Conservation (phyloP, 139 green algal species). For the Picochlorum sp. region DNA sequence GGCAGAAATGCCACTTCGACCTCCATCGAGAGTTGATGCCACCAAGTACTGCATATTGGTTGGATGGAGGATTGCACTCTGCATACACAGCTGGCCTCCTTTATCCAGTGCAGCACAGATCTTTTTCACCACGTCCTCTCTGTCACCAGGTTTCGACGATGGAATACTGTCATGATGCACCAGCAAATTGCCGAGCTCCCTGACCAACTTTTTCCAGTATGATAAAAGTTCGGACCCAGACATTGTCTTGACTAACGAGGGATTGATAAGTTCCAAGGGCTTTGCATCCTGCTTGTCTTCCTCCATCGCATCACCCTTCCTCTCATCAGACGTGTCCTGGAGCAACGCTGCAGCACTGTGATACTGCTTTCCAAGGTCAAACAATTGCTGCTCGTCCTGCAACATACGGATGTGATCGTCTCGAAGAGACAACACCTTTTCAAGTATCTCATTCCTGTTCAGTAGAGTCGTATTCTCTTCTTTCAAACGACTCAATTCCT, state of each 20-base stretch:
- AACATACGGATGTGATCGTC: slow-evolving; percentile 37
- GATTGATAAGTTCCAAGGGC: slow-evolving; percentile 9
- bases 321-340: neutral
- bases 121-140: slow-evolving; percentile 13
- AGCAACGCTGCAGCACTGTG: neutral
- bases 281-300: neutral
- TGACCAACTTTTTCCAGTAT: slow-evolving; percentile 28
- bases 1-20: slow-evolving; percentile 18
- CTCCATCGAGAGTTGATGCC: slow-evolving; percentile 27
- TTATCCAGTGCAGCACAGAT: slow-evolving; percentile 27
- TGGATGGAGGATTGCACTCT: slow-evolving; percentile 32
- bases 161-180: slow-evolving; percentile 31
- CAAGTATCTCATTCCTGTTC: slow-evolving; percentile 41
- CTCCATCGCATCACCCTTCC: too few species aligned
- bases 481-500: slow-evolving; percentile 20
- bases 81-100: slow-evolving; percentile 33
- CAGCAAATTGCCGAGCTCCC: slow-evolving; percentile 35
- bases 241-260: slow-evolving; percentile 21
- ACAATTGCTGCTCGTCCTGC: slow-evolving; percentile 33
- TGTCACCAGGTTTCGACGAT: neutral
- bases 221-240: slow-evolving; percentile 7
- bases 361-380: slow-evolving; percentile 14
- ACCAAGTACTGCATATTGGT: slow-evolving; percentile 41
- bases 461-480: slow-evolving; percentile 38
- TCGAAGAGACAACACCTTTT: slow-evolving; percentile 42